Base-by-base conservation (phyloP, 495 filamentous ascomycete species). In the Neurospora sp. region DNA sequence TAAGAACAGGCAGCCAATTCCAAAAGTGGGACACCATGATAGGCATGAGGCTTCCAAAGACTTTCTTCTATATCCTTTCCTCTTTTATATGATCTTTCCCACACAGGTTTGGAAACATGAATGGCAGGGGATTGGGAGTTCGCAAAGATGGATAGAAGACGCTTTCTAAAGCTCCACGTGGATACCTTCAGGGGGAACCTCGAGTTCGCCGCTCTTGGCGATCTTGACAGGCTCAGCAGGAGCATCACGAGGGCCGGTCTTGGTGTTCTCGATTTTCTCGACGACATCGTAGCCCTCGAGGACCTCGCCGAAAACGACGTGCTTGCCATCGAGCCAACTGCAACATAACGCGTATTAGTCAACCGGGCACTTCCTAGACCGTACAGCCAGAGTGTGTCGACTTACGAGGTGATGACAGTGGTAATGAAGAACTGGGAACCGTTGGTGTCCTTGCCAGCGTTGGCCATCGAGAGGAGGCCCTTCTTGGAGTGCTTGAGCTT, bases 401-500 rank as follows among this genome's bases (percentile, higher is more conserved):
- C 92, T 83, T 87, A 94, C 92, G 87, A 86, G 78, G 93, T 96
- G 77, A 93, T 81, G 74, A 91, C 90, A 75, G 93, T 96, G 78
- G 93, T 96, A 75, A 96, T 96, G 88, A 97, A 99, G 88, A 99
- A 98, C 84, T 99, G 96, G 69, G 93, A 96, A 77, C 96, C 96
- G 80, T 99, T 99, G 86, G 96, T 99, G 81, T 98, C 93, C 84
- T 93, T 91, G 82, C 96, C 96, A 73, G 94, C 91, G 83, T 99
- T 99, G 81, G 96, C 96, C 94, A 97, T 98, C 85, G 91, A 92
- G 84, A 90, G 81, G 41, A 85, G 79, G 79, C 89, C 85, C 78
- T 84, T 84, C 82, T 87, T 88, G 80, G 84, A 81, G 85, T 89
- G 88, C 89, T 96, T 97, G 73, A 99, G 88, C 91, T 98, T 99